A percentile compares a stretch with the other conserved stretches of the same genome.
Evolutionary conservation across 176 grass and related monocot genomes (phyloP).

Genomic region (Canna indica): DNA sequence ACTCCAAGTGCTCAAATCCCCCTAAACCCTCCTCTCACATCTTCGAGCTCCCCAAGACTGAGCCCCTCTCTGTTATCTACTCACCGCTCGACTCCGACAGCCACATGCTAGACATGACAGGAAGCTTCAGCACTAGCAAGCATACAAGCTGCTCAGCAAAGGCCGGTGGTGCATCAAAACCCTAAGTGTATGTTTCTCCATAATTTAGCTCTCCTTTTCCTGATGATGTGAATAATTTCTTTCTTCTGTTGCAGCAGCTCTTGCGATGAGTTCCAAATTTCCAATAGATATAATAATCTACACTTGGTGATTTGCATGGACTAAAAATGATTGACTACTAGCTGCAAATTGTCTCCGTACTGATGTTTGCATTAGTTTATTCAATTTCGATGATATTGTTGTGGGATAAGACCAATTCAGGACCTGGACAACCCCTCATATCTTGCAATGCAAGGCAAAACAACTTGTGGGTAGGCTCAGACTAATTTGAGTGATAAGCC

Average conservation of each 20-base stretch:
- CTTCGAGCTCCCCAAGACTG: no score
- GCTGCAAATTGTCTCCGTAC: not conserved
- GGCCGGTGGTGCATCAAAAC: conserved; percentile 68
- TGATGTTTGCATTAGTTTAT: not conserved
- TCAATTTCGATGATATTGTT: no score
- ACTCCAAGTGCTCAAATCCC: no score
- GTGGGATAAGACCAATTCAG: not conserved
- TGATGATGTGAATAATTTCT: not conserved
- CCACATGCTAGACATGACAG: no score
- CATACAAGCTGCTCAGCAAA: conserved; percentile 93
- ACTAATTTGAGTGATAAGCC: not conserved
- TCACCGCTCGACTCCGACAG: no score
- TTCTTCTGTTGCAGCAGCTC: not conserved
- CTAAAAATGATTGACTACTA: not conserved
- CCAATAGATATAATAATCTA: not conserved
- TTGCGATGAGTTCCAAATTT: not conserved
- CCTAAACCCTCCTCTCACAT: no score
- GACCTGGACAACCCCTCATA: not conserved
- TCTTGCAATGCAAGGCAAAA: not conserved
- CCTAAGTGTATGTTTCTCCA: conserved; percentile 33
- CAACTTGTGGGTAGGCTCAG: not conserved
- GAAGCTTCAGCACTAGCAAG: conserved; percentile 51
- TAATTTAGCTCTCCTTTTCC: not conserved
- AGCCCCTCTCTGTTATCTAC: no score
- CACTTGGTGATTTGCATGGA: not conserved